phyloP scores from a whole-genome alignment of 2,329 filamentous ascomycete genomes.

The Pseudonectria foliicola region DNA sequence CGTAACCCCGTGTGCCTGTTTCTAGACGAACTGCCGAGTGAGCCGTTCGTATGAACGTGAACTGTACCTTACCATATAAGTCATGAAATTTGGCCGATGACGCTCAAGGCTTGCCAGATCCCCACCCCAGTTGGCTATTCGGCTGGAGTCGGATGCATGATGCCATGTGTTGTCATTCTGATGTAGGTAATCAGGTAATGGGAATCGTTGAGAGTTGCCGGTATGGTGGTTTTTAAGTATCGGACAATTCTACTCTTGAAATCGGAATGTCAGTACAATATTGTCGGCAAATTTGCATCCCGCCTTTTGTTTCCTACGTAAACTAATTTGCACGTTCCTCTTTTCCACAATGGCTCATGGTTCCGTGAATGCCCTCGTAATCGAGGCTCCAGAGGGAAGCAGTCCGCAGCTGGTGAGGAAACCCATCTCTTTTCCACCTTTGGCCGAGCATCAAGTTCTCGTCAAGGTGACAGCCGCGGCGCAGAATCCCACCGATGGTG shows the following conservation, averaged over 20 bases:
- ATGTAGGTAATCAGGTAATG: too few species aligned
- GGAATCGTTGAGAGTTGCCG: too few species aligned
- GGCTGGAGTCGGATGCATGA: not conserved
- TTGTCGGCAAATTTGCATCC: not conserved
- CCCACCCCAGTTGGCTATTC: not conserved
- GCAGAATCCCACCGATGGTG: constrained; percentile 23
- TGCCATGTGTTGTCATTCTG: not conserved
- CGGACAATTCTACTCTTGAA: too few species aligned
- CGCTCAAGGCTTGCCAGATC: too few species aligned
- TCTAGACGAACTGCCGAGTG: too few species aligned
- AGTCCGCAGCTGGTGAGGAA: constrained; percentile 11
- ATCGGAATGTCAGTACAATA: not conserved
- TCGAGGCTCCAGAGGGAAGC: constrained; percentile 10
- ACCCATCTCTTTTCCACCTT: constrained; percentile 4
- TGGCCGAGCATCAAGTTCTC: constrained; percentile 15
- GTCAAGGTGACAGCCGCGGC: constrained; percentile 17
- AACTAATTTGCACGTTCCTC: not conserved
- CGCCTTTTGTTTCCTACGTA: not conserved
- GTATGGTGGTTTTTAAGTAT: too few species aligned
- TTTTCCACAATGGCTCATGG: constrained; percentile 6
- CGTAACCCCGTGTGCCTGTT: too few species aligned
- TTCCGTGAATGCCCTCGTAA: constrained; percentile 12
- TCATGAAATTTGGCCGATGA: too few species aligned
- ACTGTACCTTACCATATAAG: too few species aligned
- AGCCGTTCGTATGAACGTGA: too few species aligned